Base-by-base conservation (phyloP, 257 asterid species). In the Jacaranda mimosifolia region DNA sequence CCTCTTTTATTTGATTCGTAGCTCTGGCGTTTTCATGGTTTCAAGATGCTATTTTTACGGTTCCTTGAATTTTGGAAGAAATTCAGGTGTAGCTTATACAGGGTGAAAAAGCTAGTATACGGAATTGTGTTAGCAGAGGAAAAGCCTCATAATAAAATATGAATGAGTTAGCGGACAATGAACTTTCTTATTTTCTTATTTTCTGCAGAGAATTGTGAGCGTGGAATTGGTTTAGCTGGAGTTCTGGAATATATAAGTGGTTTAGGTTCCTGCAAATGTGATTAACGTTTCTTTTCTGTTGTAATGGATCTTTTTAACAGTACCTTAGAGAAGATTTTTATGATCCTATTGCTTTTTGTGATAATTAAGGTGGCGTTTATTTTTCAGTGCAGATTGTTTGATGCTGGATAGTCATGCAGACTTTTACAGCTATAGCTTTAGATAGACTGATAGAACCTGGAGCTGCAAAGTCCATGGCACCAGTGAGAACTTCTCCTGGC, bases 371-470 rank as follows among this genome's bases (percentile, higher is more conserved):
- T 42, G 51, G 40, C 19, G 17, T 73, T 73, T 45, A 48, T 59
- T 73, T 70, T 67, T 55, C 69, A 79, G 55, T 70, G 79, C 87
- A 89, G 93, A 77, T 86, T 78, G 81, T 59, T 75, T 90, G 86
- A 86, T 85, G 87, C 87, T 74, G 75, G 75, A 75, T 63, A 88
- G 86, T 74, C 89, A 93, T 96, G 99, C 93, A 97, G 76, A 85
- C 96, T 1, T 85, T 86, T 83, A 85, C 99, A 71, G 94, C 99
- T 62, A 63, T 90, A 80, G 89, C 97, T 68, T 79, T 96, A 53
- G 99, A 93, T 83, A 90, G 96, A 64, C 82, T 96, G 48, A 86
- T 93, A 72, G 99, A 91, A 82, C 83, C 97, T 62, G 92, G 92
- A 59, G 70, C 83, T 42, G 72, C 81, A 3, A 88, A 87, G 55